Evolutionary conservation across 2,329 filamentous ascomycete species (phyloP).

Genomic region (Exophiala bonariae): DNA sequence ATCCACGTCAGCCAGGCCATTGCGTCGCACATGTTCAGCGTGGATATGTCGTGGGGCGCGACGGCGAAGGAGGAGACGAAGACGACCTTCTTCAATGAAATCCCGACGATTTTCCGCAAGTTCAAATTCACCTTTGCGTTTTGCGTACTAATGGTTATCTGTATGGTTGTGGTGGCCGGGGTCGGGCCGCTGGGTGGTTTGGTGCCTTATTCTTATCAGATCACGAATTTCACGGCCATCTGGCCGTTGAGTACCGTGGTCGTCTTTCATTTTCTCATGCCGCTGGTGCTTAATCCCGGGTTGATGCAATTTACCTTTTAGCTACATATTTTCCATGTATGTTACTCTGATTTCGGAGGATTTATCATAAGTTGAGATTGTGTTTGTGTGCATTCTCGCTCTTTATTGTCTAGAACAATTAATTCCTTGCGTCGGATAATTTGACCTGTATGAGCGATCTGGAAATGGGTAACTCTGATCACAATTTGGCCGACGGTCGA

Average conservation of each 20-base stretch:
- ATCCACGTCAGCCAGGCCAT: slow-evolving; percentile 80
- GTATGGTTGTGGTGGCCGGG: slow-evolving; percentile 52
- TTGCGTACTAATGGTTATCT: slow-evolving; percentile 45
- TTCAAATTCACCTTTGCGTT: slow-evolving; percentile 63
- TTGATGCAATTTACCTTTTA: slow-evolving; percentile 30
- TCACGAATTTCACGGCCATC: slow-evolving; percentile 60
- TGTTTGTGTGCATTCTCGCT: no score
- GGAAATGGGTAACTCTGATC: no score
- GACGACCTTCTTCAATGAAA: slow-evolving; percentile 81
- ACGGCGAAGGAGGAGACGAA: slow-evolving; percentile 72
- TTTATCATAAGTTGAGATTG: no score
- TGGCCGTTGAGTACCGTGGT: slow-evolving; percentile 57
- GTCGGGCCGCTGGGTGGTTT: slow-evolving; percentile 30
- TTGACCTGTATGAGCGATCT: no score
- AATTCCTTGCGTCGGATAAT: no score
- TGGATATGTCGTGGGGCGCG: slow-evolving; percentile 83
- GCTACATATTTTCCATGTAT: no score
- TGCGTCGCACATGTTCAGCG: slow-evolving; percentile 78
- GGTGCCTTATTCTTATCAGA: slow-evolving; percentile 57
- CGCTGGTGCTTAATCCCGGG: slow-evolving; percentile 32
- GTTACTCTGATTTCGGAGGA: no score
- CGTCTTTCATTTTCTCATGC: slow-evolving; percentile 29
- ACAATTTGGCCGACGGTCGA: no score
- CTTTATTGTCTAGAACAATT: no score
- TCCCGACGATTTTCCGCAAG: slow-evolving; percentile 73